phyloP scores from a whole-genome alignment of 306 rosid genomes.

The Adenanthera pavonina region DNA sequence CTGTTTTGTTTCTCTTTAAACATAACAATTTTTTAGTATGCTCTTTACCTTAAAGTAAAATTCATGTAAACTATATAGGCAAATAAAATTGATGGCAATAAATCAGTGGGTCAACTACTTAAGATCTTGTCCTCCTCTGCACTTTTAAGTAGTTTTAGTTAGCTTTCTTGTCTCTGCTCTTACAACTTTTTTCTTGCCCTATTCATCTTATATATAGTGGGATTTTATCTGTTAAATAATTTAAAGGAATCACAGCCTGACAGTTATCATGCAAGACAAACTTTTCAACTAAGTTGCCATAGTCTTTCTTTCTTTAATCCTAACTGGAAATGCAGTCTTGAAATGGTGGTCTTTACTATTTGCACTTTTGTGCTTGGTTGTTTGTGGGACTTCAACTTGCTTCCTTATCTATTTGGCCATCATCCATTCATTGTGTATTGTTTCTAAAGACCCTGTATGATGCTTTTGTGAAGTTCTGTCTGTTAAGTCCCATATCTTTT shows the following conservation, averaged over 20 bases:
- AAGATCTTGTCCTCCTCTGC: neutral
- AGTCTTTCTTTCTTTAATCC: neutral
- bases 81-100: neutral
- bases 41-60: neutral
- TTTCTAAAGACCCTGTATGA: conserved; percentile 8
- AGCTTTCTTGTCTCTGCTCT: neutral
- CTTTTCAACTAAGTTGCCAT: neutral
- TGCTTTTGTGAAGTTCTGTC: neutral
- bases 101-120: neutral
- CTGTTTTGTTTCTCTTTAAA: neutral
- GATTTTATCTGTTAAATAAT: neutral
- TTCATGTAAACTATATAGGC: neutral
- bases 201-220: neutral
- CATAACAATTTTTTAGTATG: conserved; percentile 4
- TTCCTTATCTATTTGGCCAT: neutral
- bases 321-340: neutral
- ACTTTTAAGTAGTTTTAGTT: neutral
- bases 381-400: conserved; percentile 4
- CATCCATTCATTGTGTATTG: neutral
- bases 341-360: conserved; percentile 3
- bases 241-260: neutral
- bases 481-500: neutral
- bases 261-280: neutral
- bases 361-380: neutral
- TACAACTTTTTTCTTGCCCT: neutral